Percentiles rank a stretch among this genome's conserved stretches.
phyloP scores from a whole-genome alignment of 441 rosid species.

The Melastoma candidum region DNA sequence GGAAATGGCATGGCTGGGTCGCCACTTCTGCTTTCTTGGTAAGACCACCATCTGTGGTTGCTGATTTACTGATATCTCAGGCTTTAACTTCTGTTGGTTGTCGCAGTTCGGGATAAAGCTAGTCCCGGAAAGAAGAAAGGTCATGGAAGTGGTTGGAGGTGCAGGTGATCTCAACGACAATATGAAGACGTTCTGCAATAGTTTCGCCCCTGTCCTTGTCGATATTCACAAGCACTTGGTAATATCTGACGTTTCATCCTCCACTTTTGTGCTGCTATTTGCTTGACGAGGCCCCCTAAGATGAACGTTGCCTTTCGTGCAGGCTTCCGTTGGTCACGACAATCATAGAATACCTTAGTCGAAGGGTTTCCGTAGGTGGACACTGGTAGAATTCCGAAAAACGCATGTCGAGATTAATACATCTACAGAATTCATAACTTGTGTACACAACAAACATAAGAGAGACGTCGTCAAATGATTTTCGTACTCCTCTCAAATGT shows the following conservation, averaged over 20 bases:
- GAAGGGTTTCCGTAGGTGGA: no score
- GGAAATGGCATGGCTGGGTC: constrained; percentile 6
- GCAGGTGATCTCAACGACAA: neutral
- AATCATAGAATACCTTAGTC: no score
- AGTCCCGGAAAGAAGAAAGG: constrained; percentile 5
- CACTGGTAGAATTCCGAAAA: no score
- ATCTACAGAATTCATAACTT: neutral
- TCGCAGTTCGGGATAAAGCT: constrained; percentile 8
- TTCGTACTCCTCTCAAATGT: neutral
- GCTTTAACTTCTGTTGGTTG: neutral
- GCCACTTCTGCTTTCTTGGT: constrained; percentile 4
- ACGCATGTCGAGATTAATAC: no score
- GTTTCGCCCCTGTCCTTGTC: constrained; percentile 1
- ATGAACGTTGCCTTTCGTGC: no score
- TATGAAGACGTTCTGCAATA: constrained; percentile 6
- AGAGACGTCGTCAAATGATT: no score
- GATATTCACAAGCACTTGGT: constrained; percentile 8
- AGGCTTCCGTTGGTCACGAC: no score
- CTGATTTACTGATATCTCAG: neutral
- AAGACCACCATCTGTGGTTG: neutral
- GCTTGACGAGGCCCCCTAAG: no score
- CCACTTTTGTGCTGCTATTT: no score
- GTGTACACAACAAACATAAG: neutral
- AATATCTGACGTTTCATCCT: neutral
- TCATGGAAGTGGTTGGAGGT: constrained; percentile 6